Evolutionary conservation across 441 rosid genomes (phyloP), one percentile per base, ranked within the genome.

Genomic region (Pelargonium cotyledonis): DNA sequence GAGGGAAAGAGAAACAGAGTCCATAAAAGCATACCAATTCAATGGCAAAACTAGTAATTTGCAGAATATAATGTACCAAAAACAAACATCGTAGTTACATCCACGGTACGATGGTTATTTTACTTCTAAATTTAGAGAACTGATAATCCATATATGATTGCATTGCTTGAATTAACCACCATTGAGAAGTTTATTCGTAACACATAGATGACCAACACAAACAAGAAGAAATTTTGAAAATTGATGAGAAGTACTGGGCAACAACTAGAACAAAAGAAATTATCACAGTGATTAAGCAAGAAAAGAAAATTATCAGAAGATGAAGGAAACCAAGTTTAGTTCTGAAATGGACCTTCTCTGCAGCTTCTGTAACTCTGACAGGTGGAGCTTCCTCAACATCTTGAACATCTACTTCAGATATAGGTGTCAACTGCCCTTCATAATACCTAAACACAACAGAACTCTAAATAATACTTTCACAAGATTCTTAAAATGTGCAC

Each of bases 361-460:
- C 97, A 77, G 94, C 95, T 70, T 92, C 90, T 16, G 84, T 79
- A 69, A 90, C 80, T 74, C 82, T 82, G 76, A 83, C 78, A 65
- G 70, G 82, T 40, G 83, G 71, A 70, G 75, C 63, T 67, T 85
- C 90, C 75, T 71, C 79, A 75, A 76, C 83, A 67, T 78, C 79
- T 69, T 90, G 96, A 69, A 80, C 81, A 75, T 90, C 95, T 3
- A 80, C 78, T 79, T 90, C 98, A 66, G 96, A 85, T 74, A 88
- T 83, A 53, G 90, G 78, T 75, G 91, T 84, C 72, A 95, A 74
- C 82, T 92, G 93, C 29, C 97, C 97, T 83, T 87, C 96, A 85
- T 83, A 95, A 76, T 95, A 90, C 82, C 99, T 95, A 80, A 65
- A 65, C 12, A 64, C 16, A 68, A 51, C 47, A n/a, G 63, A 65